These are phyloP conservation scores for Lasiosphaeris hirsuta DNA, from an alignment of 495 filamentous ascomycete genomes.

Conservation along the genomic window DNA sequence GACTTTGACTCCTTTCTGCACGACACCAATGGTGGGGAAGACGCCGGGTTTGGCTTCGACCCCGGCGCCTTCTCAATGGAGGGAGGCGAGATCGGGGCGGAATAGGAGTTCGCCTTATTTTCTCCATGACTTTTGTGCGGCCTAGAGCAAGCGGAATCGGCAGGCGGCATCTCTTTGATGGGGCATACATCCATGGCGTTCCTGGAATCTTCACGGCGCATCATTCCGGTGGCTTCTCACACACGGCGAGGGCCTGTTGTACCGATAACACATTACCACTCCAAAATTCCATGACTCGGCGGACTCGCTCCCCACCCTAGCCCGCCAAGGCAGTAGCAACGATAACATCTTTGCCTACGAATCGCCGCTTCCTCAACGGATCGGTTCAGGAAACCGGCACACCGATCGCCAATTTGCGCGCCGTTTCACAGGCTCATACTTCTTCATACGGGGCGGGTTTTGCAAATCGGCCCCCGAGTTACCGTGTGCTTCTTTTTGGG, in stretches of 20 bases:
- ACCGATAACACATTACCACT: background rate
- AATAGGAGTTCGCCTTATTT: conserved; percentile 34
- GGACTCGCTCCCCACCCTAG: too few relatives aligned
- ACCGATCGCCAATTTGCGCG: too few relatives aligned
- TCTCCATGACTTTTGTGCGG: background rate
- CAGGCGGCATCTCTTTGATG: background rate
- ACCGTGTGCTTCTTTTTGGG: too few relatives aligned
- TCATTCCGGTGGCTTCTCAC: background rate
- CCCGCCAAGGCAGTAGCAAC: too few relatives aligned
- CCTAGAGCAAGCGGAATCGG: conserved; percentile 3
- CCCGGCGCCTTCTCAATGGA: conserved; percentile 41
- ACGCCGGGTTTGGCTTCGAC: conserved; percentile 44
- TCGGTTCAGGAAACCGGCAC: too few relatives aligned
- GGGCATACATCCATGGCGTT: conserved; percentile 1
- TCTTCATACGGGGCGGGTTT: too few relatives aligned
- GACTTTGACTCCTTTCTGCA: conserved; percentile 96
- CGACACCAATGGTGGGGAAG: conserved; percentile 38
- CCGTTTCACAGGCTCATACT: too few relatives aligned
- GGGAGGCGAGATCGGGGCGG: conserved; percentile 46
- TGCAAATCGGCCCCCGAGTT: too few relatives aligned
- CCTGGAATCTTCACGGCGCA: background rate
- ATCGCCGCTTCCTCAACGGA: too few relatives aligned
- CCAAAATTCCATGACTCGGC: too few relatives aligned
- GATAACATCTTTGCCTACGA: too few relatives aligned
- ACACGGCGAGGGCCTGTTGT: background rate